These are phyloP conservation scores for Lachancea fermentati DNA, from an alignment of 805 yeast species.

Conservation along the genomic window DNA sequence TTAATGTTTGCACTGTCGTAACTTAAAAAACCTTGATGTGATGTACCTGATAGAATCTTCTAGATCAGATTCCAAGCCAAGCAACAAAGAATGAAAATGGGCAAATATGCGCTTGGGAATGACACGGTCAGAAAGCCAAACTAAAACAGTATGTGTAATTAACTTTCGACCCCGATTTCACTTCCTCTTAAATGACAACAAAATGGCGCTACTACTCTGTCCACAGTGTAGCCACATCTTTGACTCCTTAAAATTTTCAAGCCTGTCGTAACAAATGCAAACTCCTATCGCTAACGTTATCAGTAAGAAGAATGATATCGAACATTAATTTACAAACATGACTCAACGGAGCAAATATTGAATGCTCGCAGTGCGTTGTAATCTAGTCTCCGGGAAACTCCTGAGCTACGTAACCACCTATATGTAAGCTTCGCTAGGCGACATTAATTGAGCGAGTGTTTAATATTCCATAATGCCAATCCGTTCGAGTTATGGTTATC, in stretches of 20 bases:
- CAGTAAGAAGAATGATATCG: too few relatives aligned
- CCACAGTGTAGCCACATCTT: slow-evolving; percentile 1
- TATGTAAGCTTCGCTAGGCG: too few relatives aligned
- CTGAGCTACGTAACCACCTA: too few relatives aligned
- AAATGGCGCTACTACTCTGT: not conserved
- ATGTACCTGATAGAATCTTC: not conserved
- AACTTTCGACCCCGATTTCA: not conserved
- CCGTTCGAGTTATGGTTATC: too few relatives aligned
- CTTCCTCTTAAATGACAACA: not conserved
- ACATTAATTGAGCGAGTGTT: too few relatives aligned
- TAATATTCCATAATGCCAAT: too few relatives aligned
- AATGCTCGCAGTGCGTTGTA: too few relatives aligned
- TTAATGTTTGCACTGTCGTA: not conserved
- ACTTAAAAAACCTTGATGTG: not conserved
- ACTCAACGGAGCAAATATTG: too few relatives aligned
- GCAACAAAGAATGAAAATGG: not conserved
- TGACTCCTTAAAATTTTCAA: slow-evolving; percentile 3
- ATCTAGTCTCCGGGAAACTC: too few relatives aligned
- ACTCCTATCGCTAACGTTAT: not conserved
- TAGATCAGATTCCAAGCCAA: not conserved
- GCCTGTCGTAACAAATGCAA: not conserved
- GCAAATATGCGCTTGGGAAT: not conserved
- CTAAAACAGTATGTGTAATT: not conserved
- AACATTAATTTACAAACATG: too few relatives aligned
- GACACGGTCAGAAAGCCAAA: not conserved